Evolutionary conservation across 2,329 filamentous ascomycete species (phyloP).

Genomic region (Conoideocrella luteorostrata): DNA sequence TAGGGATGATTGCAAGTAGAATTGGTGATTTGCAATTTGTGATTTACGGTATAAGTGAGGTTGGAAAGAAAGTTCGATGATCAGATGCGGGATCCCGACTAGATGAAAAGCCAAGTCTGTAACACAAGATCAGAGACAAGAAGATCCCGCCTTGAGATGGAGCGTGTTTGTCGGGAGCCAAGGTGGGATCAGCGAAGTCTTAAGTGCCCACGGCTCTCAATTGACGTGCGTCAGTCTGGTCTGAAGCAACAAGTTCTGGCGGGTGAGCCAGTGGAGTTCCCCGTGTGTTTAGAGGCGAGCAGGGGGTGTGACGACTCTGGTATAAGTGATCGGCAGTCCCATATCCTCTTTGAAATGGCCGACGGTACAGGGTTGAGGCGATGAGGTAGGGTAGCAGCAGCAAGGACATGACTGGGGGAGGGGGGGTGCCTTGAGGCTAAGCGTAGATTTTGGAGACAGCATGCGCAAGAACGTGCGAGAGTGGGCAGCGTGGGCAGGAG

Average conservation of each 20-base stretch:
- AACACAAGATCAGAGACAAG: constrained; percentile 33
- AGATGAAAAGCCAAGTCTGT: constrained; percentile 39
- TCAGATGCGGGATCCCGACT: constrained; percentile 45
- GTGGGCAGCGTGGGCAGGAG: not conserved
- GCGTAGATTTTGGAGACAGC: constrained; percentile 8
- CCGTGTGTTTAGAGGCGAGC: constrained; percentile 21
- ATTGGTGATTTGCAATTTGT: not conserved
- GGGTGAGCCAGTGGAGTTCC: constrained; percentile 31
- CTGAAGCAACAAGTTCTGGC: constrained; percentile 30
- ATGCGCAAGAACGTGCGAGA: too few species aligned
- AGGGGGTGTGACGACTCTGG: constrained; percentile 46
- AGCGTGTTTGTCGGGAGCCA: constrained; percentile 23
- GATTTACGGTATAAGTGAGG: too few species aligned
- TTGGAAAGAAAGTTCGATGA: constrained; percentile 35
- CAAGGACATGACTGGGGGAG: constrained; percentile 24
- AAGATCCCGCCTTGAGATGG: constrained; percentile 29
- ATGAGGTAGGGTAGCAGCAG: constrained; percentile 33
- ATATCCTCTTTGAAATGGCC: constrained; percentile 44
- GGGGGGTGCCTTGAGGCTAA: constrained; percentile 20
- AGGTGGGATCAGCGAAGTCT: constrained; percentile 54
- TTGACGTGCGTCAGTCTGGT: constrained; percentile 35
- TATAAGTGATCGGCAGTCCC: constrained; percentile 48
- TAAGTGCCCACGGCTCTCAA: constrained; percentile 42
- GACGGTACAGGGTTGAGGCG: constrained; percentile 38
- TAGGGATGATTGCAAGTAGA: constrained; percentile 1